Base-by-base conservation (phyloP, 2,329 filamentous ascomycete species). In the Cladosporium sp. region DNA sequence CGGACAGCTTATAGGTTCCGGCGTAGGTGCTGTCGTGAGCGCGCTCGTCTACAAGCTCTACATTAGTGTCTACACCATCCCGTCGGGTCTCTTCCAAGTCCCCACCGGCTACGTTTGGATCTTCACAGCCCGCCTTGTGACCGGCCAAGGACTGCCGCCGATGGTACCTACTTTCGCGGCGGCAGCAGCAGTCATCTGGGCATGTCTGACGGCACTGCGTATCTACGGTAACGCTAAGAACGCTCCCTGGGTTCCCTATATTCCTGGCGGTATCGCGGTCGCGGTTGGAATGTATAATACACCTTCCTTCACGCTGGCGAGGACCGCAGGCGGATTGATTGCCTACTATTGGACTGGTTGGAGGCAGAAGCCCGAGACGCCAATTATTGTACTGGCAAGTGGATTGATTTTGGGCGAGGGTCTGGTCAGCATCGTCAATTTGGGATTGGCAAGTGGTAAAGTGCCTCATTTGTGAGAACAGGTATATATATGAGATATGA, bases 241-340 rank as follows among this genome's bases (percentile, higher is more conserved):
- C 64, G 68, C 64, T 45, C 69, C 72, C 54, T 95, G 89, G 89
- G 78, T 87, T 61, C 74, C 82, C 2, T 88, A 82, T 65, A 76
- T 99, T 11, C 93, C 93, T 0, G 92, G 93, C 6, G 93, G 93
- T 0, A 96, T 99, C 62, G 92, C 93, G 2, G 92, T 99, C 17
- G 93, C 93, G 34, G 89, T 96, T 61, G 91, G 93, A 43, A 99
- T 99, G 83, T 99, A 97, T 71, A 99, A 97, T 62, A 89, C 92
- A 0, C 93, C 93, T 0, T 95, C 89, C 0, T 99, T 99, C 65
- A 99, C 93, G 0, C 74, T 99, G 32, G 91, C 93, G 0, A 77
- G 93, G 55, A 88, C 89, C 0, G 82, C 89, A 8, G 93, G 93
- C 2, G 93, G 93, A 0, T 56, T 84, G 38, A 70, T 85, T 47